phyloP scores from a whole-genome alignment of 2,329 filamentous ascomycete genomes.

The Chaetothyriales sp. region DNA sequence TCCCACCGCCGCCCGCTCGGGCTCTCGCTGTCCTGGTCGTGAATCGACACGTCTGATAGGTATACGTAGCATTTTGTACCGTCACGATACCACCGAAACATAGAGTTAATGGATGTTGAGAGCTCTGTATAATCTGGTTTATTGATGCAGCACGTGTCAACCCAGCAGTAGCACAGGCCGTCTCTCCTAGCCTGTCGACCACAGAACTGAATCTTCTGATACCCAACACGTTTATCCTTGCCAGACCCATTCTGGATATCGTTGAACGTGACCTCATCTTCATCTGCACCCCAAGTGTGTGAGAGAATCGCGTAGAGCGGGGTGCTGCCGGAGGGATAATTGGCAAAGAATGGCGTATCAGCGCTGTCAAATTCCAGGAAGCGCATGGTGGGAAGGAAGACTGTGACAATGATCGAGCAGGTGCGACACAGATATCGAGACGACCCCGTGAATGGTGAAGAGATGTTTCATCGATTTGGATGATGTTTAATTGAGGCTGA shows the following conservation, averaged over 20 bases:
- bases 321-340: conserved; percentile 4
- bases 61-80: conserved; percentile 9
- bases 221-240: conserved; percentile 2
- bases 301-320: conserved; percentile 14
- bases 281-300: conserved; percentile 14
- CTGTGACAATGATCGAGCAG: no score
- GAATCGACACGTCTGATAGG: conserved; percentile 6
- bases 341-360: conserved; percentile 1
- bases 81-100: conserved; percentile 16
- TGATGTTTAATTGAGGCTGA: no score
- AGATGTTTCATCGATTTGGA: no score
- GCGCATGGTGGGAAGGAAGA: conserved; percentile 1
- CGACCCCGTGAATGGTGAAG: no score
- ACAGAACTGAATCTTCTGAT: conserved; percentile 3
- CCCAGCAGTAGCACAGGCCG: conserved; percentile 16
- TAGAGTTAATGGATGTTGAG: conserved; percentile 12
- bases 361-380: conserved; percentile 2
- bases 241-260: conserved; percentile 2
- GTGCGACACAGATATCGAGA: no score
- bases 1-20: neutral
- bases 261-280: conserved; percentile 8
- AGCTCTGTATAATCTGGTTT: conserved; percentile 13
- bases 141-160: conserved; percentile 19
- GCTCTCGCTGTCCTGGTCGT: conserved; percentile 1
- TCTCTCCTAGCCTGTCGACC: neutral